Base-by-base conservation (phyloP, 2,329 filamentous ascomycete genomes). In the Penicillium sp. region DNA sequence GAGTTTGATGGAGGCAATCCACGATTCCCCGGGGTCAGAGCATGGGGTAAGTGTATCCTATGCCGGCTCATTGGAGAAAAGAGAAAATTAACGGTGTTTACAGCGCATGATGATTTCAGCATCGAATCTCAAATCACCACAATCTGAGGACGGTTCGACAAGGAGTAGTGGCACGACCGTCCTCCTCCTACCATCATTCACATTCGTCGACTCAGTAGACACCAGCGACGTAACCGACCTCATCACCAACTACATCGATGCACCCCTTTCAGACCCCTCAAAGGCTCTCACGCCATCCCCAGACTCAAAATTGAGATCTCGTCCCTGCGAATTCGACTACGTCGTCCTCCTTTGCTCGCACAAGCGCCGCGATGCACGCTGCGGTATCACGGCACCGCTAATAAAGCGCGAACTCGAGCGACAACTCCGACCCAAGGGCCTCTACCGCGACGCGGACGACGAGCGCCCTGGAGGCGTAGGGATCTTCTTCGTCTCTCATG, bases 321-420 rank as follows among this genome's bases (percentile, higher is more conserved):
- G 86, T 6, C 84, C 89, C 2, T 93, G 89, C 68, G 90, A 91
- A 7, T 92, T 97, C 81, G 84, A 86, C 69, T 93, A 90, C 67
- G 83, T 97, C 31, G 90, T 97, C 70, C 86, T 97, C 51, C 87
- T 97, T 69, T 97, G 93, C 81, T 95, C 91, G 31, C 93, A 97
- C 73, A 88, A 86, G 71, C 95, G 91, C 38, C 90, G 93, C 67
- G 93, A 97, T 74, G 93, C 91, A 0, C 90, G 94, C 67, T 97
- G 94, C 76, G 93, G 93, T 0, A 92, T 97, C 78, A 93, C 90
- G 51, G 93, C 93, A 0, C 93, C 93, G 1, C 81, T 97, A 8
- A 82, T 97, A 53, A 87, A 88, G 58, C 88, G 88, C 70, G 93
- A 97, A 77, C 83, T 97, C 29, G 91, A 95, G 80, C 85, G 92